These are phyloP conservation scores for Pleurotus citrinopileatus DNA, from an alignment of 768 basidiomycete species.

Conservation along the genomic window DNA sequence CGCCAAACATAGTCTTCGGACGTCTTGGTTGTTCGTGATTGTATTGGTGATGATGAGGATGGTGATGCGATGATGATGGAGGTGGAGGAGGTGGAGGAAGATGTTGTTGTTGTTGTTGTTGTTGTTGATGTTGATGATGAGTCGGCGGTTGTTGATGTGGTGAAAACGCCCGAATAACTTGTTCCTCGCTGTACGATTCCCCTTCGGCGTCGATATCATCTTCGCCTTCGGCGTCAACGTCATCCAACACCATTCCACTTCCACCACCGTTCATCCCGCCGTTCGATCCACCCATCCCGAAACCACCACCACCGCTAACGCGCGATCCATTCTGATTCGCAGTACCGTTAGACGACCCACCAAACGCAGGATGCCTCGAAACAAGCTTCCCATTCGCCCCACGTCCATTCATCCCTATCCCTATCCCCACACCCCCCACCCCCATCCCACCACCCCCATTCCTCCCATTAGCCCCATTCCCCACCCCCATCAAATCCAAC, in stretches of 20 bases:
- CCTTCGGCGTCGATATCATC: conserved; percentile 14
- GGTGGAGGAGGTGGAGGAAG: neutral
- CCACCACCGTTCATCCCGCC: too few species aligned
- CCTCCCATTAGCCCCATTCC: too few species aligned
- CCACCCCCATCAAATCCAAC: conserved; percentile 19
- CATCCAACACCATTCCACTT: neutral
- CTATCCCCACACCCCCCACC: too few species aligned
- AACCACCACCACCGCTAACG: too few species aligned
- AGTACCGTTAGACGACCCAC: too few species aligned
- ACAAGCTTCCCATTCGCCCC: conserved; percentile 4
- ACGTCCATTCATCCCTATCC: conserved; percentile 6
- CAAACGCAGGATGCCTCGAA: conserved; percentile 1
- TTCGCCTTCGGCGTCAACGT: conserved; percentile 12
- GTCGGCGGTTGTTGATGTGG: conserved; percentile 1
- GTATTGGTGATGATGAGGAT: neutral
- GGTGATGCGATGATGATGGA: neutral
- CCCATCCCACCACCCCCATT: too few species aligned
- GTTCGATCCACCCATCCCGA: too few species aligned
- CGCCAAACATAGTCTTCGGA: neutral
- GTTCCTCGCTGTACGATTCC: conserved; percentile 8
- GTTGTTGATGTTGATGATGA: neutral
- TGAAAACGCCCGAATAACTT: neutral
- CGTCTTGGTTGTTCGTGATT: conserved; percentile 11
- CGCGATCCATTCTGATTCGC: too few species aligned
- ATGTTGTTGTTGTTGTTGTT: neutral